Evolutionary conservation across 2,329 filamentous ascomycete species (phyloP).

Genomic region (Lachnellula arida): DNA sequence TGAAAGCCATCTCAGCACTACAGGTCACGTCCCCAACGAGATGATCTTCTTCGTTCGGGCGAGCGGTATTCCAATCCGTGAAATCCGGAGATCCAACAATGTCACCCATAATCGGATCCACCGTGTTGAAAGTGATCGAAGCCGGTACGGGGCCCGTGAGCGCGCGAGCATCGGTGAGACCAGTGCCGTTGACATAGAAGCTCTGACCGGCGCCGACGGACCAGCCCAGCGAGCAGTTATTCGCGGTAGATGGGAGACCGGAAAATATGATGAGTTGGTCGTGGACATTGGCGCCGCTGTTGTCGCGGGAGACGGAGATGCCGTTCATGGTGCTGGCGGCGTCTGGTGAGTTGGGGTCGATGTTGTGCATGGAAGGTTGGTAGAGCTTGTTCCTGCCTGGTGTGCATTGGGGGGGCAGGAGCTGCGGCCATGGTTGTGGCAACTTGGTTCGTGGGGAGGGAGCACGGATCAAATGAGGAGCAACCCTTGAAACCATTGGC

Average conservation of each 20-base stretch:
- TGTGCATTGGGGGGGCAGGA: not conserved
- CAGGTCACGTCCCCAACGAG: not conserved
- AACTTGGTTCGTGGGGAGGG: not conserved
- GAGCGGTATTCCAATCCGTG: not conserved
- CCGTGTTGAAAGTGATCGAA: not conserved
- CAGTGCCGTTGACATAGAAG: not conserved
- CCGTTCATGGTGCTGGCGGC: not conserved
- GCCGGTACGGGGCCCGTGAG: not conserved
- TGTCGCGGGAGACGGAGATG: not conserved
- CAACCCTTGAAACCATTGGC: not conserved
- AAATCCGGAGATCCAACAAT: not conserved
- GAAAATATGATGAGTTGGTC: not conserved
- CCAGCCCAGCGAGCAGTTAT: not conserved
- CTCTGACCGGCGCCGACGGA: not conserved
- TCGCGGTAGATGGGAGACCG: not conserved
- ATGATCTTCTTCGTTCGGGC: not conserved
- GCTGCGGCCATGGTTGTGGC: not conserved
- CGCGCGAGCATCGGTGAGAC: not conserved
- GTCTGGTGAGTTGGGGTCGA: not conserved
- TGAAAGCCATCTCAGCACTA: not conserved
- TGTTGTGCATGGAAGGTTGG: not conserved
- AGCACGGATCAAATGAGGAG: not conserved
- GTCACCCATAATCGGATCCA: not conserved
- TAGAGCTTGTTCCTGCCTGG: not conserved
- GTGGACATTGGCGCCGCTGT: not conserved